Conservation (phyloP, 495 filamentous ascomycete genomes). For the Lentithecium fluviatile region DNA sequence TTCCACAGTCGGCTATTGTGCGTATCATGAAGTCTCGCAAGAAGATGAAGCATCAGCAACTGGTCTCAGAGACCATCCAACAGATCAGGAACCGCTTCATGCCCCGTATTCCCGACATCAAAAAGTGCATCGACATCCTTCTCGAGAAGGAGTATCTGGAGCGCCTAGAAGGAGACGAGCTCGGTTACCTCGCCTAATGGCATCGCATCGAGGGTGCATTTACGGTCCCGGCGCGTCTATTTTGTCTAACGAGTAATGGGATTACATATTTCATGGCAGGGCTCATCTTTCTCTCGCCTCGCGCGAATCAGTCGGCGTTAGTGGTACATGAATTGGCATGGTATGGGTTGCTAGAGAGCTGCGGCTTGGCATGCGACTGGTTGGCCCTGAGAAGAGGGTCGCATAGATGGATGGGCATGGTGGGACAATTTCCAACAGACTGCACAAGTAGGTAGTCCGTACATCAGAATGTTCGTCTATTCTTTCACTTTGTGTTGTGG, state of each 20-base stretch:
- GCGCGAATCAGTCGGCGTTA: slow-evolving; percentile 4
- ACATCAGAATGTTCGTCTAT: slow-evolving; percentile 10
- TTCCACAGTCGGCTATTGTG: slow-evolving; percentile 84
- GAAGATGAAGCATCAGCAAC: slow-evolving; percentile 92
- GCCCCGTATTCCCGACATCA: slow-evolving; percentile 91
- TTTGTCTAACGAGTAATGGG: slow-evolving; percentile 17
- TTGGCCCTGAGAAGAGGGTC: neutral
- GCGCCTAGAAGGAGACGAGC: slow-evolving; percentile 86
- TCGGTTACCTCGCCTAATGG: slow-evolving; percentile 80
- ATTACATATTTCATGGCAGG: slow-evolving; percentile 1
- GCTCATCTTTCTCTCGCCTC: neutral
- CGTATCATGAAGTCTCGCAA: slow-evolving; percentile 99
- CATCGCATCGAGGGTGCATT: neutral
- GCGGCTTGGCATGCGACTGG: no score
- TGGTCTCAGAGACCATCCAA: slow-evolving; percentile 90
- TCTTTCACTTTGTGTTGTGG: neutral
- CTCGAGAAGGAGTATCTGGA: slow-evolving; percentile 99
- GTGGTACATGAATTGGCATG: neutral
- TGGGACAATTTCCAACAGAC: neutral
- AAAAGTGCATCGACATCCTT: slow-evolving; percentile 98
- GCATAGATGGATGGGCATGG: neutral
- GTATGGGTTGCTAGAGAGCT: neutral
- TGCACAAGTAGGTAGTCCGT: neutral
- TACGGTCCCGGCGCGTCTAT: neutral
- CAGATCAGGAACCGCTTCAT: slow-evolving; percentile 94